Conservation (phyloP, 2,329 filamentous ascomycete genomes). For the Alternaria novae-zelandiae region DNA sequence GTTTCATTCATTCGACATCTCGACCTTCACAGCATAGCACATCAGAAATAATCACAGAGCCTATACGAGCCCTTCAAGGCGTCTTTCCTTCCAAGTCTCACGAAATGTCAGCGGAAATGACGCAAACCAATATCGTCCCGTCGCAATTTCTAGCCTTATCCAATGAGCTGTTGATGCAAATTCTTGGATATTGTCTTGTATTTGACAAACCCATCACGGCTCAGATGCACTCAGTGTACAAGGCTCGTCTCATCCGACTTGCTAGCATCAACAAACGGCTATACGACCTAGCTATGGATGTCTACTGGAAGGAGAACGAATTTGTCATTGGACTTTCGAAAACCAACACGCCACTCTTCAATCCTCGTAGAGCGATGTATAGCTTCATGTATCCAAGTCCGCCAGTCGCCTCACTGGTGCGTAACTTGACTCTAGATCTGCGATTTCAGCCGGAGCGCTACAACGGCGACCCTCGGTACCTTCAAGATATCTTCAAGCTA, state of each 20-base stretch:
- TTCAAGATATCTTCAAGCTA: not conserved
- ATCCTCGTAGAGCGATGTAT: not conserved
- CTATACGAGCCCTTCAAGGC: too few species aligned
- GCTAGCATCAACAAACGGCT: not conserved
- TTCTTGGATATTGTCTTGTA: not conserved
- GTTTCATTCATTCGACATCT: too few species aligned
- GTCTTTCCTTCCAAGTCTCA: not conserved
- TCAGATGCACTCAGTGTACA: not conserved
- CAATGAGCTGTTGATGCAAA: not conserved
- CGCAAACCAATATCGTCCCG: not conserved
- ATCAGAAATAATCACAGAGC: too few species aligned
- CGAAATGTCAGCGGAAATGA: not conserved
- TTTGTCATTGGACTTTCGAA: not conserved
- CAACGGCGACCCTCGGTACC: not conserved
- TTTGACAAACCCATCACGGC: not conserved
- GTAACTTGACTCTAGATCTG: not conserved
- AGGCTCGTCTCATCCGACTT: not conserved
- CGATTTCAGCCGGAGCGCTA: not conserved
- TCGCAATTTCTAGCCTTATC: not conserved
- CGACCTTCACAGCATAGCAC: too few species aligned
- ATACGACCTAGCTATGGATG: not conserved
- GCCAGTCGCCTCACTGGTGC: not conserved
- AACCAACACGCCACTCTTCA: not conserved
- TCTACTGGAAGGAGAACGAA: not conserved
- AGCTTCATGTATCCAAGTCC: not conserved